phyloP scores from a whole-genome alignment of 768 basidiomycete genomes.

The Tremella mesenterica region DNA sequence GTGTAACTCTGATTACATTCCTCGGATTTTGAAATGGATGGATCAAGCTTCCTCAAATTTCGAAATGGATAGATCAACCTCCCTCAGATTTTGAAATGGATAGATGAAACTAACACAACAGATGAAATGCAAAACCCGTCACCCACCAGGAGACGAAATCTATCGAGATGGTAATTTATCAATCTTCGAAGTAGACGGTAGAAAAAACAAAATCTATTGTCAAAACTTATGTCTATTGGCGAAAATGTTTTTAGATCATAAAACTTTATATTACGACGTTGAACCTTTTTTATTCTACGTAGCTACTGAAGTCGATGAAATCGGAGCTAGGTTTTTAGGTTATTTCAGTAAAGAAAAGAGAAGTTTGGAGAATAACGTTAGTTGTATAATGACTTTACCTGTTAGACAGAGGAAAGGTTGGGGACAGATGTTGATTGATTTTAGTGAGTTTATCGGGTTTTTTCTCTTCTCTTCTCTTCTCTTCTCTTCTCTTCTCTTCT shows the following conservation, averaged over 20 bases:
- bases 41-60: no score
- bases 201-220: conserved; percentile 99
- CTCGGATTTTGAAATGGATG: no score
- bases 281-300: conserved; percentile 99
- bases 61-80: no score
- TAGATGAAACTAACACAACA: no score
- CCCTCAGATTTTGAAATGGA: no score
- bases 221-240: conserved; percentile 95
- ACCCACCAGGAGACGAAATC: conserved; percentile 97
- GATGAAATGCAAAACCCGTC: conserved; percentile 89
- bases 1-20: no score
- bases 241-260: conserved; percentile 98
- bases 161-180: conserved; percentile 81
- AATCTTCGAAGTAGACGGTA: conserved; percentile 95
- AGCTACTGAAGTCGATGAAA: conserved; percentile 80
- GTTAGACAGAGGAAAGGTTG: conserved; percentile 90
- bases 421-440: conserved; percentile 95
- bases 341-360: conserved; percentile 99
- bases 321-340: conserved; percentile 87
- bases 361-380: conserved; percentile 91
- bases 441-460: conserved; percentile 58
- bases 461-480: neutral
- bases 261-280: conserved; percentile 97
- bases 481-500: neutral
- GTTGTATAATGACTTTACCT: conserved; percentile 98